These are phyloP conservation scores for Aspergillus aculeatus DNA, from an alignment of 2,329 filamentous ascomycete species.

Conservation along the genomic window DNA sequence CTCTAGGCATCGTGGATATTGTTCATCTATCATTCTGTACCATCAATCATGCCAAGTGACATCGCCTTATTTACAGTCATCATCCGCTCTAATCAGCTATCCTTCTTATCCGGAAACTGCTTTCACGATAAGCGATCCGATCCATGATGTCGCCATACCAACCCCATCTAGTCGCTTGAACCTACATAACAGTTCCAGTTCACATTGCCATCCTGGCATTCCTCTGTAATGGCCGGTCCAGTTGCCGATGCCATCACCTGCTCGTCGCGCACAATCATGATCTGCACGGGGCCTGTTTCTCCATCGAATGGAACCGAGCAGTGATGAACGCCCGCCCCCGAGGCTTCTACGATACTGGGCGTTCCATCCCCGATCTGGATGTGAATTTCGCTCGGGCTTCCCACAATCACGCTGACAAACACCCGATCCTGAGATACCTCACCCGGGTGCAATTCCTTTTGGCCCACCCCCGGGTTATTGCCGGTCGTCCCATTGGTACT, in stretches of 20 bases:
- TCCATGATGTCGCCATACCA: neutral
- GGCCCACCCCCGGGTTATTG: slow-evolving; percentile 32
- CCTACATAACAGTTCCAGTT: slow-evolving; percentile 41
- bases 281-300: slow-evolving; percentile 28
- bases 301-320: slow-evolving; percentile 34
- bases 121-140: neutral
- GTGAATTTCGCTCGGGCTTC: slow-evolving; percentile 26
- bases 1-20: no score
- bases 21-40: no score
- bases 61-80: no score
- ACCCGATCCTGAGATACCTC: slow-evolving; percentile 34
- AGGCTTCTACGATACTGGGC: slow-evolving; percentile 23
- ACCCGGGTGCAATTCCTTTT: slow-evolving; percentile 25
- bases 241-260: slow-evolving; percentile 20
- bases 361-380: slow-evolving; percentile 29
- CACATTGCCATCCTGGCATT: slow-evolving; percentile 28
- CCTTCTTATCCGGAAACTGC: neutral
- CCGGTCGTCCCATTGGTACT: slow-evolving; percentile 34
- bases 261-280: slow-evolving; percentile 27
- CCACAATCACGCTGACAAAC: slow-evolving; percentile 30
- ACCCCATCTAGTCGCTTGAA: slow-evolving; percentile 22
- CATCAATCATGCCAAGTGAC: no score
- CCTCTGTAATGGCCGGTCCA: slow-evolving; percentile 32
- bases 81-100: no score
- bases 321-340: slow-evolving; percentile 28